Evolutionary conservation across 2,329 filamentous ascomycete genomes (phyloP), one percentile per base, ranked within the genome.

Genomic region (Ascochyta fabae): DNA sequence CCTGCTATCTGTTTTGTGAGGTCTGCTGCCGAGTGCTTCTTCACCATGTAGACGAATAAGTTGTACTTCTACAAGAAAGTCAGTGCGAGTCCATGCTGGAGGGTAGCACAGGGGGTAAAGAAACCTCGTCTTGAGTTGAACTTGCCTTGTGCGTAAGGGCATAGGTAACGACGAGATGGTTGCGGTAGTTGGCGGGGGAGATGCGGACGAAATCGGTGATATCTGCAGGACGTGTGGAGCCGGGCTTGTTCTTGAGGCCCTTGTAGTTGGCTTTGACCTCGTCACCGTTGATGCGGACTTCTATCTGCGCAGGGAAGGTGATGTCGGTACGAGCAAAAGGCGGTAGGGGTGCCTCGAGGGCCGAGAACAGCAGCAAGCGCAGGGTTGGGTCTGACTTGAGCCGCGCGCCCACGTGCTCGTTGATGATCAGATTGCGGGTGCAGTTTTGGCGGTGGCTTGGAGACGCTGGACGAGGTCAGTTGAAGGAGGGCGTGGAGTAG

Each of bases 241-340:
- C 95, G 6, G 94, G 91, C 75, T 95, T 96, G 75, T 96, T 97
- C 78, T 99, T 99, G 59, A 99, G 78, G 4, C 95, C 95, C 64
- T 95, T 90, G 64, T 96, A 83, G 73, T 98, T 99, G n/a, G 90
- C 89, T 75, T 94, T 95, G 64, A 97, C 84, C 53, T 97, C 92
- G 31, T 89, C 89, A 9, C 87, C 84, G 66, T 99, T 99, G 52
- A 96, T 86, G 72, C 92, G 94, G 53, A 99, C 83, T 73, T 99
- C 95, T 29, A 95, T 90, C 77, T 97, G 92, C 66, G 94, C 87
- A 1, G 95, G 95, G 63, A 99, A 99, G 0, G 91, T 80, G 49
- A 99, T 87, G 59, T 98, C 92, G 33, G 79, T 77, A 24, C 71
- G 66, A 4, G 69, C 58, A 56, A 61, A 76, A 6, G 58, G 61